Evolutionary conservation across 164 flowering plant genomes (phyloP).

Genomic region (Kalanchoe fedtschenkoi): DNA sequence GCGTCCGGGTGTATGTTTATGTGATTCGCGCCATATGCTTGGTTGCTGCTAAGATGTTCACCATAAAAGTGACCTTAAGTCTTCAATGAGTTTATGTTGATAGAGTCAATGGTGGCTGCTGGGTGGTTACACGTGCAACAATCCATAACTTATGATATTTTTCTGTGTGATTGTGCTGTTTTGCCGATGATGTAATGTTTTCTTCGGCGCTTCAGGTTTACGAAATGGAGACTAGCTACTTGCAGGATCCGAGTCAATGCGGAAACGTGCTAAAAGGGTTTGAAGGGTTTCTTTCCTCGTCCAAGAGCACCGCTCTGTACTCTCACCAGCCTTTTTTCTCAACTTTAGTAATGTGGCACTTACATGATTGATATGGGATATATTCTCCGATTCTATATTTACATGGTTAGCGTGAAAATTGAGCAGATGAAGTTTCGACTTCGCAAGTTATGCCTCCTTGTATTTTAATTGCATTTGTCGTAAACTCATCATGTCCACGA

Average conservation of each 20-base stretch:
- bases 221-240: conserved; percentile 87
- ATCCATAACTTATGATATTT: background rate
- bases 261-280: conserved; percentile 96
- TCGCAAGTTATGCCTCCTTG: background rate
- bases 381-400: too few relatives aligned
- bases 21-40: background rate
- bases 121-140: too few relatives aligned
- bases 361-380: too few relatives aligned
- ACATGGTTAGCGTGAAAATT: too few relatives aligned
- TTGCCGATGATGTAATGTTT: too few relatives aligned
- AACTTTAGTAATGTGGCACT: background rate
- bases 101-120: too few relatives aligned
- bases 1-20: background rate
- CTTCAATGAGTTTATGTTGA: background rate
- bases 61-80: background rate
- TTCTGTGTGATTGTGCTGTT: background rate
- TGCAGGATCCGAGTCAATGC: conserved; percentile 91
- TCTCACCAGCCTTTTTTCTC: conserved; percentile 6
- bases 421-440: background rate
- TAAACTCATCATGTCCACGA: background rate
- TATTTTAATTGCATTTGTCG: background rate
- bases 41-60: background rate
- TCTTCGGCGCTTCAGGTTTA: conserved; percentile 81
- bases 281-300: conserved; percentile 83
- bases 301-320: conserved; percentile 81